These are phyloP conservation scores for Aureobasidium sp. DNA, from an alignment of 2,329 filamentous ascomycete genomes.

Conservation along the genomic window DNA sequence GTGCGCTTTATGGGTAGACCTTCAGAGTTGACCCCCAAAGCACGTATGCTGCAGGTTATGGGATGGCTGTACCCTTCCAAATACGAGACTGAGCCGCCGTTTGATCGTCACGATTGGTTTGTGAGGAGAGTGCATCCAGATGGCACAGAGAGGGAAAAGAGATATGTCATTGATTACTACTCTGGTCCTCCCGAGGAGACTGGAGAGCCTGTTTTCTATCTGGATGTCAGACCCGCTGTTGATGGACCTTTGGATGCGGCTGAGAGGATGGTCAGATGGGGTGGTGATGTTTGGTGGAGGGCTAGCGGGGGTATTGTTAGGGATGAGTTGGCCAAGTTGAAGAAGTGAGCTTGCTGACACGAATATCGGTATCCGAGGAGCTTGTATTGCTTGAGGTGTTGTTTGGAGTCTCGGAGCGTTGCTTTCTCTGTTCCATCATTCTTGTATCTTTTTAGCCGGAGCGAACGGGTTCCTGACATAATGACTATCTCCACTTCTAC, in stretches of 20 bases:
- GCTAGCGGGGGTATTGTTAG: slow-evolving; percentile 64
- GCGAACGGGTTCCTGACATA: no score
- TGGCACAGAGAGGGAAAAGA: slow-evolving; percentile 64
- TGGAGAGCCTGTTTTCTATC: slow-evolving; percentile 89
- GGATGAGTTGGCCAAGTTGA: slow-evolving; percentile 30
- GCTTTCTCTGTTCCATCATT: no score
- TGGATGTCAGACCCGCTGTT: slow-evolving; percentile 86
- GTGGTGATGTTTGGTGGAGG: slow-evolving; percentile 88
- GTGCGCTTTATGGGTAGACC: slow-evolving; percentile 84
- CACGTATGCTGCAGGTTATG: slow-evolving; percentile 70
- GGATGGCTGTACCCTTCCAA: slow-evolving; percentile 69
- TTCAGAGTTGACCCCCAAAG: slow-evolving; percentile 84
- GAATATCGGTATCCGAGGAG: no score
- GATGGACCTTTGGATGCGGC: slow-evolving; percentile 70
- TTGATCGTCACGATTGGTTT: slow-evolving; percentile 97
- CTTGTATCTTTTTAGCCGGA: no score
- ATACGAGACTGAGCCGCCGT: slow-evolving; percentile 75
- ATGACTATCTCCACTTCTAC: no score
- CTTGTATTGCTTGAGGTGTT: no score
- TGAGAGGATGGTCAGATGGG: slow-evolving; percentile 80
- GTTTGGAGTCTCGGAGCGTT: no score
- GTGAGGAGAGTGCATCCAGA: slow-evolving; percentile 61
- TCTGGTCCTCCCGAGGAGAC: slow-evolving; percentile 74
- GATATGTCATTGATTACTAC: slow-evolving; percentile 98
- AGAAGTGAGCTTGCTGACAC: neutral